Evolutionary conservation across 1,139 yeast species (phyloP).

Genomic region (Lodderomyces theae): DNA sequence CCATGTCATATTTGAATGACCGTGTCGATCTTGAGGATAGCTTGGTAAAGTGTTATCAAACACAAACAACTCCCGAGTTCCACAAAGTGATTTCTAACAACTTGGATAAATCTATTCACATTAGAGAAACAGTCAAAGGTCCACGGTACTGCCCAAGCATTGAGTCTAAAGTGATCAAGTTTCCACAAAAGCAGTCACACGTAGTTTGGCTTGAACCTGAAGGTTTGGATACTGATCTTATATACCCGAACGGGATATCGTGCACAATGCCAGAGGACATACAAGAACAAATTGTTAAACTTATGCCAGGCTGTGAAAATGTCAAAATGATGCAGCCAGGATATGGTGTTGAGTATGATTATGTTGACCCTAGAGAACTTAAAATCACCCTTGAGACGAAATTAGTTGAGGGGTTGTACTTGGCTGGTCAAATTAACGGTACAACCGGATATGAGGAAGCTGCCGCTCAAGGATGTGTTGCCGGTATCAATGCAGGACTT

Average conservation of each 20-base stretch:
- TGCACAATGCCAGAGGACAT: constrained; percentile 96
- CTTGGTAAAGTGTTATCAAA: constrained; percentile 72
- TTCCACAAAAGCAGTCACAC: constrained; percentile 73
- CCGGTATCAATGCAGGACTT: constrained; percentile 91
- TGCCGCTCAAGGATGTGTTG: constrained; percentile 92
- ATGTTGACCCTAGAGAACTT: constrained; percentile 89
- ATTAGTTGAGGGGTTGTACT: constrained; percentile 67
- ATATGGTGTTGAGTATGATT: constrained; percentile 97
- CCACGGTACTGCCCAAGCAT: constrained; percentile 98
- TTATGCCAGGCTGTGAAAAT: constrained; percentile 88
- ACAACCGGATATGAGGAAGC: constrained; percentile 99
- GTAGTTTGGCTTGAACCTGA: constrained; percentile 96
- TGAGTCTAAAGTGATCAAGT: constrained; percentile 82
- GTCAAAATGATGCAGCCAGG: constrained; percentile 91
- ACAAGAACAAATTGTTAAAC: constrained; percentile 66
- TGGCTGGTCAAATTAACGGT: constrained; percentile 98
- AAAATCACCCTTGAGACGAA: constrained; percentile 79
- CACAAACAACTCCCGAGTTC: constrained; percentile 71
- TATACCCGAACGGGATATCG: constrained; percentile 95
- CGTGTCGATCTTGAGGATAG: constrained; percentile 54
- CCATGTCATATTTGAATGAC: constrained; percentile 87
- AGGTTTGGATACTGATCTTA: constrained; percentile 78
- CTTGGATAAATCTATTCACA: constrained; percentile 81
- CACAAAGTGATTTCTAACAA: constrained; percentile 70
- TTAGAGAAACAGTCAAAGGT: constrained; percentile 90